A percentile compares a stretch with the other conserved stretches of the same genome.
Conservation (phyloP, 106 monocot species). For the Dioscorea alata region DNA sequence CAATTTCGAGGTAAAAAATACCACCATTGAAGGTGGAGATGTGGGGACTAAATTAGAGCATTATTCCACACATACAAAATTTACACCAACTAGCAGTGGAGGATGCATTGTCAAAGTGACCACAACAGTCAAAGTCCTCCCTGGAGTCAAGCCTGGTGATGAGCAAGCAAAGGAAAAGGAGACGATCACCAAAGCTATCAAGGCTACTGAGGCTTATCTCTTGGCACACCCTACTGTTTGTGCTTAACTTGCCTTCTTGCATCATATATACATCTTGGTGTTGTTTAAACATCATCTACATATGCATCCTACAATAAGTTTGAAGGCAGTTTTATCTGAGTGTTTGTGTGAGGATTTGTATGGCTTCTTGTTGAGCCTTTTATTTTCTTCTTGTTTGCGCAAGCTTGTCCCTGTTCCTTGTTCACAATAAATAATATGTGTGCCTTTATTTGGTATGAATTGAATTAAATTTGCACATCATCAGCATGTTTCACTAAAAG, state of each 20-base stretch:
- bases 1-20: slow-evolving; percentile 17
- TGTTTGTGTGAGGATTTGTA: no score
- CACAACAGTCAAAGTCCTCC: slow-evolving; percentile 6
- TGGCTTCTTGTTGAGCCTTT: no score
- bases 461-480: no score
- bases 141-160: background rate
- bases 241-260: background rate
- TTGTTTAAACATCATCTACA: no score
- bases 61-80: slow-evolving; percentile 12
- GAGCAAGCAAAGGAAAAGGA: background rate
- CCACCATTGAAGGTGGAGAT: slow-evolving; percentile 21
- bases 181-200: background rate
- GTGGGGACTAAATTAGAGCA: slow-evolving; percentile 18
- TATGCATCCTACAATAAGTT: no score
- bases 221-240: background rate
- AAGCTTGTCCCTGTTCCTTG: no score
- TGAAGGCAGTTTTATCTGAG: no score
- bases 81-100: slow-evolving; percentile 5
- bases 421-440: no score
- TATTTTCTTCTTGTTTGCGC: no score
- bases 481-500: no score
- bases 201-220: background rate
- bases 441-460: no score
- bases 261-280: no score
- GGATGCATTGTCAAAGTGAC: slow-evolving; percentile 26